phyloP scores from a whole-genome alignment of 345 rosid species.

The Eucalyptus urophylla region DNA sequence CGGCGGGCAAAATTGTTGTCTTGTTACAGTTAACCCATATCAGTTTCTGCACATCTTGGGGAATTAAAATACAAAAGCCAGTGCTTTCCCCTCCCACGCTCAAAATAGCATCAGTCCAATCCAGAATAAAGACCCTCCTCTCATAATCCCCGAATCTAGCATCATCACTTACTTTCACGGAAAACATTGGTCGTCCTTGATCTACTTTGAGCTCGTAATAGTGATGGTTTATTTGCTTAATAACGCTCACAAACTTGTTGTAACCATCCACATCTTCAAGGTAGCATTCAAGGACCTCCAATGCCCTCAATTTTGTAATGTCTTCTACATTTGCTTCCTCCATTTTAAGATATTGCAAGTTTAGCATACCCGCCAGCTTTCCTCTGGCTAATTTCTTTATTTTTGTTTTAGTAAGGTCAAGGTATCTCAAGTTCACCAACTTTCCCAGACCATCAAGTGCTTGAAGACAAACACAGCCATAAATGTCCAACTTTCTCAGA shows the following conservation, averaged over 20 bases:
- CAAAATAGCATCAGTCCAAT: not conserved
- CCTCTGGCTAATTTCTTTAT: not conserved
- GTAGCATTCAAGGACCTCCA: not conserved
- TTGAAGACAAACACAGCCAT: not conserved
- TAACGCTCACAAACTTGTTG: not conserved
- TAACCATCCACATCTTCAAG: not conserved
- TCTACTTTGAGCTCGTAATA: not conserved
- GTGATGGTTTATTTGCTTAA: not conserved
- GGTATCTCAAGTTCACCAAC: not conserved
- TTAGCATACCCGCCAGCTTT: not conserved
- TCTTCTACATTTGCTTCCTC: not conserved
- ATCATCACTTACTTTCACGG: not conserved
- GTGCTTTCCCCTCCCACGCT: not conserved
- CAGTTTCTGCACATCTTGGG: not conserved
- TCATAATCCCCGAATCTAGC: not conserved
- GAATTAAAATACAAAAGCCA: not conserved
- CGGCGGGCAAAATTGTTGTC: not conserved
- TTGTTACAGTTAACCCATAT: not conserved
- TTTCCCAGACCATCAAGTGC: not conserved
- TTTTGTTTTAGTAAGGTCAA: not conserved
- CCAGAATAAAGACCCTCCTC: not conserved
- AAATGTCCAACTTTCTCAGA: slow-evolving; percentile 2
- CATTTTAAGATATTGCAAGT: not conserved
- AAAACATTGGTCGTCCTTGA: too few relatives aligned
- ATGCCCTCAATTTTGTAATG: not conserved